Percentiles rank a stretch among this genome's conserved stretches.
Evolutionary conservation across 495 filamentous ascomycete species (phyloP).

Genomic region (Neurospora sp.): DNA sequence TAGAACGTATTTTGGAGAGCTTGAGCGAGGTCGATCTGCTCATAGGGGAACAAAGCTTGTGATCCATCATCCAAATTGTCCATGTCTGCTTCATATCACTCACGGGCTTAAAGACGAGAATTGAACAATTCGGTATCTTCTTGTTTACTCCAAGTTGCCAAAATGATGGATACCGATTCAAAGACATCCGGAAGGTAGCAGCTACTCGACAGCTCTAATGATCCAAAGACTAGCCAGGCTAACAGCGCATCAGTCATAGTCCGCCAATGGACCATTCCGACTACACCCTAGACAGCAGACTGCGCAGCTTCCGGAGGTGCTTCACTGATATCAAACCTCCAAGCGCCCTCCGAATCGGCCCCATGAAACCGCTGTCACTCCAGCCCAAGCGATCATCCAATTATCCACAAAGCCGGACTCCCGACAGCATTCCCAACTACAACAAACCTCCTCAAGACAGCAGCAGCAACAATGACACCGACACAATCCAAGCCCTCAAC

Average conservation of each 20-base stretch:
- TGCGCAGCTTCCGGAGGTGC: neutral
- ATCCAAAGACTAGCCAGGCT: neutral
- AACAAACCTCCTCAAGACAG: neutral
- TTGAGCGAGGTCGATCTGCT: too few species aligned
- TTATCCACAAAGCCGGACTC: neutral
- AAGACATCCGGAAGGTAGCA: neutral
- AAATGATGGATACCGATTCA: too few species aligned
- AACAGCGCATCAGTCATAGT: neutral
- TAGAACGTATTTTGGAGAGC: too few species aligned
- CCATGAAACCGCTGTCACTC: neutral
- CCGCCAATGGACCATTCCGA: neutral
- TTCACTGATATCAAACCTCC: neutral
- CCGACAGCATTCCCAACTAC: neutral
- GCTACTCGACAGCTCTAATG: too few species aligned
- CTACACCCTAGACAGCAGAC: neutral
- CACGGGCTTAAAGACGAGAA: too few species aligned
- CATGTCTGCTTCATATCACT: too few species aligned
- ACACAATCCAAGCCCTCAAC: neutral
- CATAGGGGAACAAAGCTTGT: too few species aligned
- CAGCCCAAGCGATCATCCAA: neutral
- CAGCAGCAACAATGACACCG: neutral
- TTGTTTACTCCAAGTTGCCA: too few species aligned
- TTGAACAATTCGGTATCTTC: too few species aligned
- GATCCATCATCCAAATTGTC: too few species aligned
- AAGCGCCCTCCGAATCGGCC: neutral